Base-by-base conservation (phyloP, 202 grass and related monocot genomes). In the Dendrocalamus latiflorus region DNA sequence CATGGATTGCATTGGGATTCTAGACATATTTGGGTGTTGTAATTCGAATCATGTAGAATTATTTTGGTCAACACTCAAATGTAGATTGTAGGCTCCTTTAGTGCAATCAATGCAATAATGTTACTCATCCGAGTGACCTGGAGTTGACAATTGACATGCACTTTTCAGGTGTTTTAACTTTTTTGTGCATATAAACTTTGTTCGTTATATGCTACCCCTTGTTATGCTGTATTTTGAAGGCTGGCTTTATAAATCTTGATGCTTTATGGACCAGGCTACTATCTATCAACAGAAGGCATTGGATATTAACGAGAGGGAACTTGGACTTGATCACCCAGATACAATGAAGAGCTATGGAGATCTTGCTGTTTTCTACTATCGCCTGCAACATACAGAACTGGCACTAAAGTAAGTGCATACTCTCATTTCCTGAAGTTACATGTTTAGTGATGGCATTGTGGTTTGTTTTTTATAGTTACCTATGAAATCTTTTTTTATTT, bases 311-410 rank as follows among this genome's bases (percentile, higher is more conserved):
- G 95, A 95, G 86, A 94, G 95, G 70, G 95, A 98, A 90, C 89
- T 98, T 82, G 95, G 95, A 72, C 90, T 98, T 85, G 95, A 98
- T 89, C 95, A 98, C 73, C 93, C 95, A 87, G 95, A 98, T 88
- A 98, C 95, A 55, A 98, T 98, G 95, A 98, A 98, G 93, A 98
- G 95, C 89, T 98, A 98, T 55, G 95, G 95, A 57, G 95, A 98
- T 84, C 95, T 98, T 78, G 95, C 95, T 58, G 95, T 98, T 93
- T 98, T 98, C 77, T 98, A 98, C 65, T 98, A 98, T 78, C 95
- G 95, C 42, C 83, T 98, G 89, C 95, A 98, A 81, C 95, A 98
- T 88, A 98, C 93, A 78, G 91, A 98, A 91, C 58, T 98, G 22
- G 95, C 95, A 64, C 70, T 98, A 77, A 98, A 98, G 95, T 98